Conservation (phyloP, 139 green algal genomes). For the Micractinium sp. region DNA sequence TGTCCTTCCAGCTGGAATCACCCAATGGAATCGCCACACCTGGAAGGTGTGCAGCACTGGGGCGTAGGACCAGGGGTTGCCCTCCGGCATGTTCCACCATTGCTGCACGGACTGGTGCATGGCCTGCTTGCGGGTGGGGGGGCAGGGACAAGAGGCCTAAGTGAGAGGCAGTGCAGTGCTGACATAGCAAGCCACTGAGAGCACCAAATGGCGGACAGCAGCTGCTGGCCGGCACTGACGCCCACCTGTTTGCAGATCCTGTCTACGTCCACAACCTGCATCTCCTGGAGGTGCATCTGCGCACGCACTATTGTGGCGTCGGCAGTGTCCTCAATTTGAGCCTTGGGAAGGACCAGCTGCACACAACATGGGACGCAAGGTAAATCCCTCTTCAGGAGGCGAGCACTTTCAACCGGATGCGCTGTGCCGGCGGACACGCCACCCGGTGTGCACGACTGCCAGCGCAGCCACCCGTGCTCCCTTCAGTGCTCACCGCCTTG, state of each 20-base stretch:
- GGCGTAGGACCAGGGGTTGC: slow-evolving; percentile 66
- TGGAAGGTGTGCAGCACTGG: slow-evolving; percentile 84
- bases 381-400: neutral
- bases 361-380: neutral
- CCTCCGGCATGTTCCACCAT: slow-evolving; percentile 94
- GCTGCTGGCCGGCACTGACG: neutral
- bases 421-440: too few relatives aligned
- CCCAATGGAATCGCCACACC: neutral
- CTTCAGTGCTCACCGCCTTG: slow-evolving; percentile 41
- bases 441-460: neutral
- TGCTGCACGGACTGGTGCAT: slow-evolving; percentile 67
- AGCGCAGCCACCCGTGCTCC: neutral
- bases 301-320: slow-evolving; percentile 76
- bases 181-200: too few relatives aligned
- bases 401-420: too few relatives aligned
- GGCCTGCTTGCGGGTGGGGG: slow-evolving; percentile 22
- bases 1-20: too few relatives aligned
- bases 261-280: slow-evolving; percentile 63
- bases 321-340: slow-evolving; percentile 76
- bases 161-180: too few relatives aligned
- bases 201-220: too few relatives aligned
- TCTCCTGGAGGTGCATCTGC: slow-evolving; percentile 80
- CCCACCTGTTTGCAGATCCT: slow-evolving; percentile 43
- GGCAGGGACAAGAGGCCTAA: neutral
- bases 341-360: slow-evolving; percentile 59